phyloP scores from a whole-genome alignment of 2,329 filamentous ascomycete genomes.

The Trichoderma harzianum region DNA sequence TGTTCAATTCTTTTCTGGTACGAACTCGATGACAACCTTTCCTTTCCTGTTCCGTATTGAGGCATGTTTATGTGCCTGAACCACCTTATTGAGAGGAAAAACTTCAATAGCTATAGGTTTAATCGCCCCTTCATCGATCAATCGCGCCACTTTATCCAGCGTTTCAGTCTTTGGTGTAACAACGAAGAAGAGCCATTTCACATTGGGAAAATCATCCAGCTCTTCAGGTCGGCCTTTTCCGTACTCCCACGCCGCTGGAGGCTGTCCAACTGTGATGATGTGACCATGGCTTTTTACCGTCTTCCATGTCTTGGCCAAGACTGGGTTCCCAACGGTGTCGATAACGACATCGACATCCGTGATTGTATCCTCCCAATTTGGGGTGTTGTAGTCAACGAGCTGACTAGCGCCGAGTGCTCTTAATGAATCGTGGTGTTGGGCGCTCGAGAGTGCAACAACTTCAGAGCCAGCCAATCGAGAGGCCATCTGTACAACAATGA shows the following conservation, averaged over 20 bases:
- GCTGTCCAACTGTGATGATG: slow-evolving; percentile 36
- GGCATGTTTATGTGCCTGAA: slow-evolving; percentile 29
- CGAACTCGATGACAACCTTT: slow-evolving; percentile 31
- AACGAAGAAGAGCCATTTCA: slow-evolving; percentile 32
- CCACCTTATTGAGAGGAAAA: slow-evolving; percentile 25
- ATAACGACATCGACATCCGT: slow-evolving; percentile 30
- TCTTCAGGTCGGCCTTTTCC: slow-evolving; percentile 22
- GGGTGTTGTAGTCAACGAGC: slow-evolving; percentile 28
- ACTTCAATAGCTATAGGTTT: slow-evolving; percentile 23
- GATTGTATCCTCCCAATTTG: slow-evolving; percentile 25
- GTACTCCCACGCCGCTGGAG: slow-evolving; percentile 34
- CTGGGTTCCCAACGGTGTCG: slow-evolving; percentile 31
- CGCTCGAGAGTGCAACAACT: slow-evolving; percentile 31
- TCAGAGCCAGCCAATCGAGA: slow-evolving; percentile 22
- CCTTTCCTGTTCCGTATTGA: slow-evolving; percentile 22
- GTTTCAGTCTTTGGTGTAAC: slow-evolving; percentile 24
- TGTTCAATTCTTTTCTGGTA: neutral
- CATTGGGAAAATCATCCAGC: slow-evolving; percentile 18
- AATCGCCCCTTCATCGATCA: slow-evolving; percentile 26
- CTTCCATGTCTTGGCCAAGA: slow-evolving; percentile 30
- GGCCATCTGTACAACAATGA: slow-evolving; percentile 30
- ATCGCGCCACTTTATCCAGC: slow-evolving; percentile 20
- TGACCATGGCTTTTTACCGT: slow-evolving; percentile 29
- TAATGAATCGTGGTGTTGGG: slow-evolving; percentile 20
- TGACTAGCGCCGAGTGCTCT: slow-evolving; percentile 23